Conservation (phyloP, 2,329 filamentous ascomycete genomes). For the Neofusicoccum laricinum region DNA sequence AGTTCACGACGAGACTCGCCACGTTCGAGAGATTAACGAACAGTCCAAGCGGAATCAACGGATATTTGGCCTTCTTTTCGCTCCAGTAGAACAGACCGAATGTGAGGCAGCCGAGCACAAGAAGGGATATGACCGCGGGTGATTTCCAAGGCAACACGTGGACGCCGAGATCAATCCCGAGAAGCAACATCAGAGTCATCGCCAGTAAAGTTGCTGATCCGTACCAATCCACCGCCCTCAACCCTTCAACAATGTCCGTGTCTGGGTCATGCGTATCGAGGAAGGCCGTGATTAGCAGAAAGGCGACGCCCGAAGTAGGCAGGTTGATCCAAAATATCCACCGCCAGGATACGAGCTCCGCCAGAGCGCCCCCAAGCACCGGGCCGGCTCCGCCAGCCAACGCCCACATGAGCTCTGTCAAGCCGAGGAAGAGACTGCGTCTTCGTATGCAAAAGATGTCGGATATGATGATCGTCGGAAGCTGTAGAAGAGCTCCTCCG, state of each 20-base stretch:
- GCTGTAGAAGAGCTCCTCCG: conserved; percentile 51
- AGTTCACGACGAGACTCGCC: conserved; percentile 53
- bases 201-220: too few relatives aligned
- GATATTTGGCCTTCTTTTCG: conserved; percentile 63
- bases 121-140: conserved; percentile 53
- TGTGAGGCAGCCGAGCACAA: conserved; percentile 51
- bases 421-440: conserved; percentile 50
- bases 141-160: conserved; percentile 53
- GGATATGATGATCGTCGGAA: conserved; percentile 54
- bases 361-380: conserved; percentile 52
- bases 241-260: too few relatives aligned
- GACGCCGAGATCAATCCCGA: conserved; percentile 55
- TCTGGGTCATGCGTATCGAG: too few relatives aligned
- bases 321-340: conserved; percentile 59
- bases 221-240: too few relatives aligned
- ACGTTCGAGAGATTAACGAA: conserved; percentile 57
- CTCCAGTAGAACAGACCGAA: conserved; percentile 55
- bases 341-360: conserved; percentile 46
- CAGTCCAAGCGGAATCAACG: conserved; percentile 65
- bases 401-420: conserved; percentile 55
- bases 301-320: conserved; percentile 48
- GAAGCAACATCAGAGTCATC: conserved; percentile 49
- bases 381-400: conserved; percentile 53
- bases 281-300: too few relatives aligned
- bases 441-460: conserved; percentile 53